These are phyloP conservation scores for Daedaleopsis nitida DNA, from an alignment of 768 basidiomycete genomes.

Conservation along the genomic window DNA sequence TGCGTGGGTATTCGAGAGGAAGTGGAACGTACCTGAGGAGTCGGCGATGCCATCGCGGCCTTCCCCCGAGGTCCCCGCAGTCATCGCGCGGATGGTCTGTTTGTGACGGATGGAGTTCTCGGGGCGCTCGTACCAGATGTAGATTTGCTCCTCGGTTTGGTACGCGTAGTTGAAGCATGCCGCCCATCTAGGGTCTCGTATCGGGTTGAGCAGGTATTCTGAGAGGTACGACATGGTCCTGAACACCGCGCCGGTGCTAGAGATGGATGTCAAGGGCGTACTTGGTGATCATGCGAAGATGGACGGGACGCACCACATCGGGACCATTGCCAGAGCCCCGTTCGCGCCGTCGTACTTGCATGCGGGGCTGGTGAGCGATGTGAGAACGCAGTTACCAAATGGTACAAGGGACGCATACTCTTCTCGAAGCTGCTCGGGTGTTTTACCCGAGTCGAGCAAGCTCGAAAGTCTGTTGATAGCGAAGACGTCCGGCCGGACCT, in stretches of 20 bases:
- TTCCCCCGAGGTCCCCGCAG: conserved; percentile 77
- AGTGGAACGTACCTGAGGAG: neutral
- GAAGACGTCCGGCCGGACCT: conserved; percentile 23
- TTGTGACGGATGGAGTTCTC: conserved; percentile 47
- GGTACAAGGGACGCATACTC: neutral
- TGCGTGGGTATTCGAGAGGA: neutral
- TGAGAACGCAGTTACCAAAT: neutral
- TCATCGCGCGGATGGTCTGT: conserved; percentile 71
- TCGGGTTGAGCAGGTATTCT: conserved; percentile 7
- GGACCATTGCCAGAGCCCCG: neutral
- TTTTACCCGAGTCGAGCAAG: conserved; percentile 17
- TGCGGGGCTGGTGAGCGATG: neutral
- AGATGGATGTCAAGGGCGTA: neutral
- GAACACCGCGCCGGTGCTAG: neutral
- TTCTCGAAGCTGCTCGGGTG: conserved; percentile 1
- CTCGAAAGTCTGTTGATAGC: conserved; percentile 18
- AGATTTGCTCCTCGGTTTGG: conserved; percentile 46
- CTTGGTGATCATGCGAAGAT: neutral
- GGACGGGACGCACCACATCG: neutral
- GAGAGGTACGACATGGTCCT: neutral
- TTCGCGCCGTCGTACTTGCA: conserved; percentile 10
- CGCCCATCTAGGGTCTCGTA: neutral
- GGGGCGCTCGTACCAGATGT: conserved; percentile 69
- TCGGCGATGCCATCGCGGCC: conserved; percentile 23
- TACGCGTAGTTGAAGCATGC: conserved; percentile 66